Evolutionary conservation across 164 flowering plant species (phyloP).

Genomic region (Kalanchoe fedtschenkoi): DNA sequence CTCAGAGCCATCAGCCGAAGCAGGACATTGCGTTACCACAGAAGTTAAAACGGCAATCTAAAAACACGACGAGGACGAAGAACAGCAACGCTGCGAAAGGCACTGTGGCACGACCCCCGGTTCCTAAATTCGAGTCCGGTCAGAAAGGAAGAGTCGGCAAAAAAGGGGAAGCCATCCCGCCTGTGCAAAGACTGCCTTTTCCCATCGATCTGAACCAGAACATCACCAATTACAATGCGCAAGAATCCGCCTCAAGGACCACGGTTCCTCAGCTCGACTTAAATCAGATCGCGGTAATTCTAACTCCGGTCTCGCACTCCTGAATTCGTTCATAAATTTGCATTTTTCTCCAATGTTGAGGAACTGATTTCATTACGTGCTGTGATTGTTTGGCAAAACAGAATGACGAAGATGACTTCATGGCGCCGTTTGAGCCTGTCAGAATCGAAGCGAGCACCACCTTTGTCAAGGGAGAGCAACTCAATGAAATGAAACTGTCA

Average conservation of each 20-base stretch:
- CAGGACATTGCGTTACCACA: constrained; percentile 10
- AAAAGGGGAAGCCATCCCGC: constrained; percentile 13
- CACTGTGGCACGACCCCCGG: background rate
- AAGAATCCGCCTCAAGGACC: constrained; percentile 4
- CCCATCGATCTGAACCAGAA: constrained; percentile 17
- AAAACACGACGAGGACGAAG: background rate
- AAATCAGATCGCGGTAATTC: constrained; percentile 66
- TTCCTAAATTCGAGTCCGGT: constrained; percentile 17
- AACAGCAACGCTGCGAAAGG: background rate
- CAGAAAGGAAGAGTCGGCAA: constrained; percentile 15
- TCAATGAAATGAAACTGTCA: constrained; percentile 35
- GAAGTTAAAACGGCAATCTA: background rate
- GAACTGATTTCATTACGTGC: background rate
- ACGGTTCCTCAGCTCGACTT: constrained; percentile 40
- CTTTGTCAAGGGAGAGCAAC: constrained; percentile 23
- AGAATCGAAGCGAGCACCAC: constrained; percentile 22
- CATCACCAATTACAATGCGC: background rate
- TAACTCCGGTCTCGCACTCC: too few species aligned
- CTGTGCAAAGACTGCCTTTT: background rate
- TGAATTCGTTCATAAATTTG: too few species aligned
- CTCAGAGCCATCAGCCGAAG: constrained; percentile 10
- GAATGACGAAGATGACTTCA: constrained; percentile 39
- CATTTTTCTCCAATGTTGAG: background rate
- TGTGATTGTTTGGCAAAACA: constrained; percentile 14
- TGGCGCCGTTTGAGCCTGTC: constrained; percentile 18